Evolutionary conservation across 2,329 filamentous ascomycete species (phyloP).

Genomic region (Alternaria sp.): DNA sequence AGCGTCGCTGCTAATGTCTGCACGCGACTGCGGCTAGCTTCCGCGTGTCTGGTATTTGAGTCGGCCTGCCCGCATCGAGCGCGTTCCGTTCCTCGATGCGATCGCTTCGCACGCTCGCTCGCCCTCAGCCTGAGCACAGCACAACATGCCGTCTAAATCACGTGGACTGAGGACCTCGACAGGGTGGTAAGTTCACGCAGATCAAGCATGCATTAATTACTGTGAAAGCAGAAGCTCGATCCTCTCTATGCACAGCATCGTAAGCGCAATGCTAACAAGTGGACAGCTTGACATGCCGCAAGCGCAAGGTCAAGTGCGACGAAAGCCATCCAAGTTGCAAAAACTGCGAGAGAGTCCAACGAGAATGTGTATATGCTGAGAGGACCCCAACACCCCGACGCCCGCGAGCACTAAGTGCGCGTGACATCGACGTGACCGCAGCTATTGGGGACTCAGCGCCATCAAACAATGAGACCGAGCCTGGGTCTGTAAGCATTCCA

Average conservation of each 20-base stretch:
- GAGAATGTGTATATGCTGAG: conserved; percentile 49
- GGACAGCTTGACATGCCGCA: conserved; percentile 52
- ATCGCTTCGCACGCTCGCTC: not conserved
- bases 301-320: conserved; percentile 59
- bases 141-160: conserved; percentile 49
- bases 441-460: conserved; percentile 7
- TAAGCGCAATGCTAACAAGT: conserved; percentile 7
- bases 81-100: conserved; percentile 11
- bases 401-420: conserved; percentile 18
- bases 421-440: conserved; percentile 11
- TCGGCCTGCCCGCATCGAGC: conserved; percentile 14
- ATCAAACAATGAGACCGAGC: conserved; percentile 1
- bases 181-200: conserved; percentile 46
- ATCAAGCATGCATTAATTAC: not conserved
- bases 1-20: not conserved
- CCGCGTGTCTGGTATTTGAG: conserved; percentile 3
- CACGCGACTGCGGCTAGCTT: conserved; percentile 13
- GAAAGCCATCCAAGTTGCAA: conserved; percentile 53
- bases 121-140: conserved; percentile 3
- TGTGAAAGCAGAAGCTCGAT: not conserved
- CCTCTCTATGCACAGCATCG: not conserved
- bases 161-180: conserved; percentile 53
- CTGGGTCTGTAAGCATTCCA: not conserved
- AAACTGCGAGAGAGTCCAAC: conserved; percentile 51
- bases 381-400: conserved; percentile 11